phyloP scores from a whole-genome alignment of 2,329 filamentous ascomycete species.

The Sporothrix protearum region DNA sequence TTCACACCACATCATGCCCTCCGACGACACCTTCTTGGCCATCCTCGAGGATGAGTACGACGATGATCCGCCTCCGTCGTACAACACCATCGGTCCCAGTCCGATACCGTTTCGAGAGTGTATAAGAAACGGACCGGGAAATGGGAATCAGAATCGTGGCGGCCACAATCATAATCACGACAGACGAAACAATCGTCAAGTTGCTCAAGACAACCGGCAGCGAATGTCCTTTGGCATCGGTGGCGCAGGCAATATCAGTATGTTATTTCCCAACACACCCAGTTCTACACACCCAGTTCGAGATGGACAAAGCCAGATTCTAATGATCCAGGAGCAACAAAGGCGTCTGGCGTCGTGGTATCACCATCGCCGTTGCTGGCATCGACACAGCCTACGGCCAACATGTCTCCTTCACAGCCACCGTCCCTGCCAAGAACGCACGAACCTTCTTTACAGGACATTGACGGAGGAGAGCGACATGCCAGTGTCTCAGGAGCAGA shows the following conservation, averaged over 20 bases:
- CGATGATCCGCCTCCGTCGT: conserved; percentile 20
- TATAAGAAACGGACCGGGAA: background rate
- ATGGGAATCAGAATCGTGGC: background rate
- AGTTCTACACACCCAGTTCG: no score
- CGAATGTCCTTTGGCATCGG: conserved; percentile 27
- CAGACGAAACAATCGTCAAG: background rate
- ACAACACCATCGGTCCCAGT: conserved; percentile 8
- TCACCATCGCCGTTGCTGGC: background rate
- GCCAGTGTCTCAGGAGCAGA: conserved; percentile 15
- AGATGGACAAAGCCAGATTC: background rate
- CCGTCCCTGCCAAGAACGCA: background rate
- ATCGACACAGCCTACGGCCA: background rate
- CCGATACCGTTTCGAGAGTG: conserved; percentile 3
- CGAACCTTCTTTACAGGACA: background rate
- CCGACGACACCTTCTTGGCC: background rate
- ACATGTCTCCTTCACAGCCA: background rate
- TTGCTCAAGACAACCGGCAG: conserved; percentile 14
- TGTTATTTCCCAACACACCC: background rate
- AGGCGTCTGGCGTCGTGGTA: conserved; percentile 3
- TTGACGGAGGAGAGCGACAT: background rate
- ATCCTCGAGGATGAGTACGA: conserved; percentile 20
- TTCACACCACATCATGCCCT: background rate
- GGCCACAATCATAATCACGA: background rate
- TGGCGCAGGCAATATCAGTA: conserved; percentile 26
- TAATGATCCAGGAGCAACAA: conserved; percentile 10